These are phyloP conservation scores for Tuber calosporum DNA, from an alignment of 495 filamentous ascomycete species.

Conservation along the genomic window DNA sequence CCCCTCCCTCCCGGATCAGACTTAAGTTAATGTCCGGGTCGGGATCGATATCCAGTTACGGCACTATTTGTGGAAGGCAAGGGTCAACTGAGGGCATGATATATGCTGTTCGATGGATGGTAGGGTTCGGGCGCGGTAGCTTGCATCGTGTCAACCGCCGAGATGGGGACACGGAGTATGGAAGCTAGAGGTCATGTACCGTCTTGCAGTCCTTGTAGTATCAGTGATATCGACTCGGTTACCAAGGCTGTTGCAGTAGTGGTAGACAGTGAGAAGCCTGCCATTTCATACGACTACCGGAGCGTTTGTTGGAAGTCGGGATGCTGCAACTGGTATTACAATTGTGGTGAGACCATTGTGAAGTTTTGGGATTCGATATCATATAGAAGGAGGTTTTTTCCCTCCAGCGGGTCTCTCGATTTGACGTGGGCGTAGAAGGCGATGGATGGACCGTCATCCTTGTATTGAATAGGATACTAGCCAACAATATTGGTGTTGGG, in stretches of 20 bases:
- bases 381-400: neutral
- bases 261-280: neutral
- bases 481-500: too few relatives aligned
- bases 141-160: neutral
- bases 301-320: neutral
- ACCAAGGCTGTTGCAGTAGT: neutral
- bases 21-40: too few relatives aligned
- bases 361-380: too few relatives aligned
- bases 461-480: neutral
- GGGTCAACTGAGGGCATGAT: neutral
- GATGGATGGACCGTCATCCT: neutral
- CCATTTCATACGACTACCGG: neutral
- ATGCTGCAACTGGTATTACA: neutral
- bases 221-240: neutral
- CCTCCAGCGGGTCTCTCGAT: neutral
- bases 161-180: neutral
- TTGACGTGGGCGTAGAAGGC: neutral
- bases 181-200: neutral
- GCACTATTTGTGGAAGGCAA: neutral
- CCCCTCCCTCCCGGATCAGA: neutral
- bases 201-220: neutral
- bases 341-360: neutral
- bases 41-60: neutral
- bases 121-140: neutral
- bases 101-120: neutral